Evolutionary conservation across 768 basidiomycete genomes (phyloP).

Genomic region (Rhizopogon vinicolor): DNA sequence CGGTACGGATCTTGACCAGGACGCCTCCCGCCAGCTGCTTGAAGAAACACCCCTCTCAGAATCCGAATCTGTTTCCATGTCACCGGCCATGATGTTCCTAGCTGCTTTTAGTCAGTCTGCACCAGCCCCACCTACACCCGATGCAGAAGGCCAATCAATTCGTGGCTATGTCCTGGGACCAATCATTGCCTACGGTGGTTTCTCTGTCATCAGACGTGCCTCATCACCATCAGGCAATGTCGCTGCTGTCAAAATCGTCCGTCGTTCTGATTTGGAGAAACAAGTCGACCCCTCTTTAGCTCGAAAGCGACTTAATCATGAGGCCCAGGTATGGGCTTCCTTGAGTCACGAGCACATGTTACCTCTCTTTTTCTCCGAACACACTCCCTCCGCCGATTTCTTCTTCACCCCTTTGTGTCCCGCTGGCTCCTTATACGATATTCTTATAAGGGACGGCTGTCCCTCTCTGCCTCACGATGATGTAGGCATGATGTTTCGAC

Average conservation of each 20-base stretch:
- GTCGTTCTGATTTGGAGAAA: conserved; percentile 49
- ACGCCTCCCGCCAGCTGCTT: conserved; percentile 12
- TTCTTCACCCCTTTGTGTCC: conserved; percentile 84
- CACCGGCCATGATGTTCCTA: conserved; percentile 74
- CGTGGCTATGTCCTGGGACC: conserved; percentile 73
- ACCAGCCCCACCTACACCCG: conserved; percentile 37
- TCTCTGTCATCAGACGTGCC: conserved; percentile 75
- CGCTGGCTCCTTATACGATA: conserved; percentile 81
- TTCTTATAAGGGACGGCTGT: conserved; percentile 64
- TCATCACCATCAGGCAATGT: conserved; percentile 57
- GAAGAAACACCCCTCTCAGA: conserved; percentile 7
- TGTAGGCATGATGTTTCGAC: conserved; percentile 79
- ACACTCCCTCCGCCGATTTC: conserved; percentile 62
- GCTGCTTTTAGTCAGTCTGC: conserved; percentile 51
- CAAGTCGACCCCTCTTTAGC: conserved; percentile 43
- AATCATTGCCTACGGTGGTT: conserved; percentile 75
- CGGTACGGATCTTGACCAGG: conserved; percentile 24
- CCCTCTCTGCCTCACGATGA: conserved; percentile 74
- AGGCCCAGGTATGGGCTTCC: conserved; percentile 68
- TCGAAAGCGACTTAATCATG: conserved; percentile 59
- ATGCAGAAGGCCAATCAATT: conserved; percentile 64
- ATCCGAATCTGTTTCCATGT: conserved; percentile 26
- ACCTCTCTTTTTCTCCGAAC: conserved; percentile 66
- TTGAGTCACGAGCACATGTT: conserved; percentile 84
- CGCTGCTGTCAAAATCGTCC: conserved; percentile 83